Evolutionary conservation across 257 asterid genomes (phyloP), one percentile per base, ranked within the genome.

Genomic region (Rauvolfia tetraphylla): DNA sequence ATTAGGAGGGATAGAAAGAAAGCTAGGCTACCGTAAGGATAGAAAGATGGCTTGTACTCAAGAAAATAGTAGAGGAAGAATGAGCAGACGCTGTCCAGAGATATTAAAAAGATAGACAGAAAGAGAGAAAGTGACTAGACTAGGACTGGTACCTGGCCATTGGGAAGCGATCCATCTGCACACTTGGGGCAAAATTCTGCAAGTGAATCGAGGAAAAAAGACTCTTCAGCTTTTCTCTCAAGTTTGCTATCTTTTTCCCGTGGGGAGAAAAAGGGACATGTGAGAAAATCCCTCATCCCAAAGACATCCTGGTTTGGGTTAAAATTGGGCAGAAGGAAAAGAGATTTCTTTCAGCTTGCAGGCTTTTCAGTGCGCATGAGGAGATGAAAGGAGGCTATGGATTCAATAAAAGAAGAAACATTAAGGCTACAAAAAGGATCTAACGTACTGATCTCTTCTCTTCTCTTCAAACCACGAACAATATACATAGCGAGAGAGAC

Each of bases 81-180:
- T 51, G 54, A 11, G 38, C 34, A 38, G 44, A 29, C 31, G 57
- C 71, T 34, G 27, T 68, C 56, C 17, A 20, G 22, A 62, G 33
- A 69, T 7, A 41, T 12, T 56, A 46, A 6, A 13, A 58, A 68
- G 71, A 68, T 23, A 67, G 74, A 31, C 66, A 54, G 86, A 83
- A 46, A 83, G 84, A 83, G 79, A 74, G 95, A 93, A 87, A 91
- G 84, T 79, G 97, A 89, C 98, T 71, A 85, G 88, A 89, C 97
- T 87, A 85, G 81, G 25, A 88, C 90, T 86, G 89, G 89, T 90
- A 87, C 90, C 87, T 86, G 91, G 76, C 69, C 86, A 84, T 88
- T 38, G 93, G 92, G 93, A 88, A 86, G 83, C 84, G 92, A 85
- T 81, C 78, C 87, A 72, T 41, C 46, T 75, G 67, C 67, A 69